Base-by-base conservation (phyloP, 148 eudicot species). In the Pharnaceum exiguum region DNA sequence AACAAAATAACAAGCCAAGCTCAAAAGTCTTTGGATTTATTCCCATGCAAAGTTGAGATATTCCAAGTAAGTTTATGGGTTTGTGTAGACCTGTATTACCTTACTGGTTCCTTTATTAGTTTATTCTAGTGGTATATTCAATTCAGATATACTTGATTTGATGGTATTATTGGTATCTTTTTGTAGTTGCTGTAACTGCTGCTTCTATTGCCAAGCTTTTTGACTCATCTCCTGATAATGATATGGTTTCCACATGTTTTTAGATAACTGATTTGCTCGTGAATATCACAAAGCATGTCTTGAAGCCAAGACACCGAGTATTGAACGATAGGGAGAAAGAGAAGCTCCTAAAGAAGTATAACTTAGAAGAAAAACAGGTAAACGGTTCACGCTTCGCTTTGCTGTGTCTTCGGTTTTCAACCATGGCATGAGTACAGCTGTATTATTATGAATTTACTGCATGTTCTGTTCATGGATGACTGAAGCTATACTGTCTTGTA, bases 251-350 rank as follows among this genome's bases (percentile, higher is more conserved):
- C 16, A 23, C 42, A 7, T 62, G 22, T 66, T 8, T 77, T 49
- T 63, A 91, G 96, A 91, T 91, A 27, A 91, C 96, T 1, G 97
- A 91, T 60, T 68, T 91, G 78, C 93, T 91, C 32, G 79, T 87
- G 60, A 91, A 91, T 59, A 68, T 87, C 31, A 91, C 97, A 5
- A 87, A 75, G 64, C 97, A 91, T 67, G 86, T 66, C 16, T 62
- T 87, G 65, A 87, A 87, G 79, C 97, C 97, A 37, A 82, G 69
- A 62, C 96, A 87, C 68, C 74, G 71, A 42, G 73, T 91, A n/a
- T 61, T 89, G 36, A 81, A 73, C 4, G 71, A 73, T 44, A 53
- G 68, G 46, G 96, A 85, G 74, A 91, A 91, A 65, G 58, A 79
- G 54, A 65, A 58, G 63, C 96, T 91, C 47, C 59, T 91, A 5